Percentiles rank a stretch among this genome's conserved stretches.
These are phyloP conservation scores for Hondaea fermentalgiana DNA, from an alignment of 108 stramenopile genomes.

Conservation along the genomic window DNA sequence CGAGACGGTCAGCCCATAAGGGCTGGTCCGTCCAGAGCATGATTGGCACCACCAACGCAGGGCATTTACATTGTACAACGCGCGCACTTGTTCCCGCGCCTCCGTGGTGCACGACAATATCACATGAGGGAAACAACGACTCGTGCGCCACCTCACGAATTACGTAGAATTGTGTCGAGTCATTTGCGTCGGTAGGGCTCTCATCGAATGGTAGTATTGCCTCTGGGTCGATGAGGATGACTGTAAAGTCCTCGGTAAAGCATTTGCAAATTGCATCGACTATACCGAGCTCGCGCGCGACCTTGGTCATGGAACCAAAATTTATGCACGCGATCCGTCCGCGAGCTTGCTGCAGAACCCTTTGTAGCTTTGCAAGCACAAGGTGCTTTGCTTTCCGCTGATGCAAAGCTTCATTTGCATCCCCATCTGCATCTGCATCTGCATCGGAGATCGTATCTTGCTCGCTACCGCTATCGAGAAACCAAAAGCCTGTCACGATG, in stretches of 20 bases:
- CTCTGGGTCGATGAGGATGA: not conserved
- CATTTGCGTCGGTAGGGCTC: too few species aligned
- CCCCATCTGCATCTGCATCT: too few species aligned
- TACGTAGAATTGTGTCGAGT: not conserved
- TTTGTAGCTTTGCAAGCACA: not conserved
- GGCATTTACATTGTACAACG: conserved; percentile 55
- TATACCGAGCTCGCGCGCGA: not conserved
- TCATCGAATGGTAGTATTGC: not conserved
- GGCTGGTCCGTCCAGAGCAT: conserved; percentile 26
- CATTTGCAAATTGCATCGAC: not conserved
- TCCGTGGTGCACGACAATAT: conserved; percentile 73
- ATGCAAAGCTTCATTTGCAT: too few species aligned
- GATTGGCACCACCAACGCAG: conserved; percentile 68
- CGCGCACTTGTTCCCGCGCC: conserved; percentile 73
- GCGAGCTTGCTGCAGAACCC: not conserved
- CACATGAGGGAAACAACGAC: conserved; percentile 58
- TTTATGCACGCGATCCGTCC: not conserved
- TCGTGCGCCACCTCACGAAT: conserved; percentile 49
- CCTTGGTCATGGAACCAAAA: not conserved
- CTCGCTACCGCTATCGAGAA: not conserved
- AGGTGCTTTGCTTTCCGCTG: too few species aligned
- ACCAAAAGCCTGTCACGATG: not conserved
- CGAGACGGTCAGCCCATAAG: not conserved
- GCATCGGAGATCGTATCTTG: too few species aligned
- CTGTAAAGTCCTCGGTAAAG: not conserved